Base-by-base conservation (phyloP, 371 early-diverging fungal genomes). In the Batkoa obscura region DNA sequence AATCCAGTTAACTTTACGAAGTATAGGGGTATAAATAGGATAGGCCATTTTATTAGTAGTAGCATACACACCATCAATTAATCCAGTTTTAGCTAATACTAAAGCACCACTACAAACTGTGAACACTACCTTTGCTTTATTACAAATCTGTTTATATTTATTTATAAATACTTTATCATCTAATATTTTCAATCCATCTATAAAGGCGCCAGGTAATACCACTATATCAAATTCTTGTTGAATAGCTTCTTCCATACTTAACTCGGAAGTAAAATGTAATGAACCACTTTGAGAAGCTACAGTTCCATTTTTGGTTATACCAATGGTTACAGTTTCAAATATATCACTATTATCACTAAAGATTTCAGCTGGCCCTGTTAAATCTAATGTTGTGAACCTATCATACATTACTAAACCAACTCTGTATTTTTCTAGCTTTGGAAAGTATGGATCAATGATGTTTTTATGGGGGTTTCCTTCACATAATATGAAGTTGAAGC, bases 1-100 rank as follows among this genome's bases (percentile, higher is more conserved):
- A 9, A n/a, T 3, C 50, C 50, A 50, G 33, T 50, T 50, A 10
- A 50, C 50, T 9, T 50, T 50, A 10, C 2, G 4, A 9, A 31
- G 12, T 12, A 30, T 33, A 2, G 2, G 3, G 4, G 8, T 23
- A 23, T 33, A 31, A 17, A 17, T 33, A 3, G 50, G 4, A 9
- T 6, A 50, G 31, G 50, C 35, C 35, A 50, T 50, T 31, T 50
- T 50, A 33, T 50, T 50, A 31, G 50, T 50, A 31, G 50, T 50
- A 10, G 50, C 50, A 13, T 31, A 31, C 31, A 31, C 33, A 50
- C 50, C 50, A 31, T 50, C 50, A 3, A 50, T 4, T 33, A 50
- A 9, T n/a, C 50, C 50, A 31, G 50, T 3, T 50, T 50, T 50
- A 50, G 50, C 50, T 33, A 50, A 35, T 3, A 50, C 33, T 4